These are phyloP conservation scores for Colletotrichum eleusines DNA, from an alignment of 2,329 filamentous ascomycete species.

Conservation along the genomic window DNA sequence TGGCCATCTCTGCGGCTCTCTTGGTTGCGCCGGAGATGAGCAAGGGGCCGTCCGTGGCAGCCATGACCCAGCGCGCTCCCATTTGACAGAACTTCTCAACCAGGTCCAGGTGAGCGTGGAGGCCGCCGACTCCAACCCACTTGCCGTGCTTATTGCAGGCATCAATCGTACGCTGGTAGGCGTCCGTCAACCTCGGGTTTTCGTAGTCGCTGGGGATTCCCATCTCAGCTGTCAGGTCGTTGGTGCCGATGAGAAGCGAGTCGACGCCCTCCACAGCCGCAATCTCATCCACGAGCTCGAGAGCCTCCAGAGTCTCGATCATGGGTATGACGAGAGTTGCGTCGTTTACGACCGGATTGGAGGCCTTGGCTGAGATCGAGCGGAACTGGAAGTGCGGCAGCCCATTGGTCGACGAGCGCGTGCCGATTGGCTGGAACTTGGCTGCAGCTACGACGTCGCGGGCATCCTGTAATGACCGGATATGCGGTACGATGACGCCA, in stretches of 20 bases:
- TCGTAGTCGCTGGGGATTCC: conserved; percentile 58
- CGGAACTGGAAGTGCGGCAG: conserved; percentile 53
- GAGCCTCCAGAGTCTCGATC: conserved; percentile 55
- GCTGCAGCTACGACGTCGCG: conserved; percentile 52
- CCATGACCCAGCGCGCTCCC: conserved; percentile 46
- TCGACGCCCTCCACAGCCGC: conserved; percentile 55
- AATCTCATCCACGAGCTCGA: conserved; percentile 56
- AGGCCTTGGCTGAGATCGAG: conserved; percentile 49
- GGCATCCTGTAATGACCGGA: conserved; percentile 52
- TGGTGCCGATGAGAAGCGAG: conserved; percentile 57
- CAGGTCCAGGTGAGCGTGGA: conserved; percentile 55
- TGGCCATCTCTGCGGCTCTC: conserved; percentile 45
- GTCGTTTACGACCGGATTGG: conserved; percentile 51
- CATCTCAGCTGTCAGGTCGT: conserved; percentile 58
- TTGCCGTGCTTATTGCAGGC: conserved; percentile 55
- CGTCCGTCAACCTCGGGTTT: conserved; percentile 46
- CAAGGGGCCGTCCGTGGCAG: conserved; percentile 47
- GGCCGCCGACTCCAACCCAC: conserved; percentile 55
- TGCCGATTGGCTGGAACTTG: conserved; percentile 54
- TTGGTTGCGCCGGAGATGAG: conserved; percentile 46
- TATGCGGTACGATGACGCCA: conserved; percentile 57
- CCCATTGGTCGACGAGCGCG: conserved; percentile 51
- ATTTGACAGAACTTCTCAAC: conserved; percentile 52
- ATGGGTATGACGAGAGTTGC: conserved; percentile 57
- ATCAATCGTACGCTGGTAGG: conserved; percentile 51